phyloP scores from a whole-genome alignment of 441 rosid species.

The Syzygium malaccense region DNA sequence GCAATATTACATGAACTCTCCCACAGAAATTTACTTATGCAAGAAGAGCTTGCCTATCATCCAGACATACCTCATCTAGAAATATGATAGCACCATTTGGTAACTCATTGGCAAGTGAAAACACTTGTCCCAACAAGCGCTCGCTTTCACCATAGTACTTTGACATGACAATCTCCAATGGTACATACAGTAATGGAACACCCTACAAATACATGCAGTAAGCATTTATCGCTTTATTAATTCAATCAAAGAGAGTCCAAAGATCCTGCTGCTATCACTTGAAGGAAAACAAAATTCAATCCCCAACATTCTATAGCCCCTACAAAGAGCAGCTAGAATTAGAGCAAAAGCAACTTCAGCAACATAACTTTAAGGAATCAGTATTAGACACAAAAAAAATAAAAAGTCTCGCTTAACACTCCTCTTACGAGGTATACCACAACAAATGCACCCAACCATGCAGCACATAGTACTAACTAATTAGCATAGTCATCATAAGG shows the following conservation, averaged over 20 bases:
- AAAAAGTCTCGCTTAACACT: neutral
- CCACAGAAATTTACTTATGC: neutral
- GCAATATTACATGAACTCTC: neutral
- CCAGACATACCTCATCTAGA: constrained; percentile 72
- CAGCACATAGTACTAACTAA: neutral
- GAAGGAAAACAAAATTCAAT: neutral
- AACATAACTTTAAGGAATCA: neutral
- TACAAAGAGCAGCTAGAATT: neutral
- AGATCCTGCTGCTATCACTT: neutral
- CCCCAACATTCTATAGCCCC: neutral
- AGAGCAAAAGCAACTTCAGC: neutral
- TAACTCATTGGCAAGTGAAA: constrained; percentile 81
- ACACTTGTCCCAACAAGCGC: constrained; percentile 74
- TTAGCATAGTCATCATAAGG: neutral
- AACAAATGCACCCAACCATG: neutral
- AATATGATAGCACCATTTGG: constrained; percentile 79
- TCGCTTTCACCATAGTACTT: constrained; percentile 96
- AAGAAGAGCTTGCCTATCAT: neutral
- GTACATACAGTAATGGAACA: constrained; percentile 81
- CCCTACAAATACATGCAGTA: constrained; percentile 40
- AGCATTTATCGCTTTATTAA: neutral
- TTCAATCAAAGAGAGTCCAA: neutral
- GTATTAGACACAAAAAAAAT: neutral
- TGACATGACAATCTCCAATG: constrained; percentile 84
- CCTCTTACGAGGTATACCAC: neutral